Evolutionary conservation across 2,329 filamentous ascomycete species (phyloP).

Genomic region (Coleophoma cylindrospora): DNA sequence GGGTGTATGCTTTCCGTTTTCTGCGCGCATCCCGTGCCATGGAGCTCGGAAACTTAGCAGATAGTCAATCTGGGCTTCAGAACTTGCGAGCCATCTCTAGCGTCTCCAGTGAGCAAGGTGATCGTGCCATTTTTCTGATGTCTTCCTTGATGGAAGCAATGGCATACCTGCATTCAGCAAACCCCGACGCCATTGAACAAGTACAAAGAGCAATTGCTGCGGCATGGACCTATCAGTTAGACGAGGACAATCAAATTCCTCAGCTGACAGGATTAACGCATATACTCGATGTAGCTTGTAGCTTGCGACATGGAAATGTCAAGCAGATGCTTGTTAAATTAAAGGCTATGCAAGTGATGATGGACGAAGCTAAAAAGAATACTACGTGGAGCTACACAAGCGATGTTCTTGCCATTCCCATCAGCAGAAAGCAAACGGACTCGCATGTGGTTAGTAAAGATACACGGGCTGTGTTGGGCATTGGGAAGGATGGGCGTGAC

Average conservation of each 20-base stretch:
- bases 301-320: conserved; percentile 57
- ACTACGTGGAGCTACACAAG: conserved; percentile 26
- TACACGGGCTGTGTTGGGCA: conserved; percentile 49
- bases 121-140: conserved; percentile 60
- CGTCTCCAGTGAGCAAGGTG: conserved; percentile 54
- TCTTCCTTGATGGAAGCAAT: conserved; percentile 66
- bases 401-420: conserved; percentile 48
- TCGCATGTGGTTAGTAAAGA: conserved; percentile 50
- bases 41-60: conserved; percentile 53
- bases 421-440: conserved; percentile 44
- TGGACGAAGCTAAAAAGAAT: conserved; percentile 48
- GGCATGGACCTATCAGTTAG: conserved; percentile 65
- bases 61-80: conserved; percentile 58
- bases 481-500: conserved; percentile 39
- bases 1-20: conserved; percentile 74
- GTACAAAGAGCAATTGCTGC: conserved; percentile 71
- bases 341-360: conserved; percentile 51
- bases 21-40: conserved; percentile 66
- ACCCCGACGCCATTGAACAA: conserved; percentile 61
- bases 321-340: conserved; percentile 56
- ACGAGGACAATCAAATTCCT: conserved; percentile 56
- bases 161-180: conserved; percentile 59
- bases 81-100: conserved; percentile 60
- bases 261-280: conserved; percentile 63
- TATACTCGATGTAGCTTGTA: conserved; percentile 66